Conservation (phyloP, 257 asterid genomes). For the Fraxinus cuspidata region DNA sequence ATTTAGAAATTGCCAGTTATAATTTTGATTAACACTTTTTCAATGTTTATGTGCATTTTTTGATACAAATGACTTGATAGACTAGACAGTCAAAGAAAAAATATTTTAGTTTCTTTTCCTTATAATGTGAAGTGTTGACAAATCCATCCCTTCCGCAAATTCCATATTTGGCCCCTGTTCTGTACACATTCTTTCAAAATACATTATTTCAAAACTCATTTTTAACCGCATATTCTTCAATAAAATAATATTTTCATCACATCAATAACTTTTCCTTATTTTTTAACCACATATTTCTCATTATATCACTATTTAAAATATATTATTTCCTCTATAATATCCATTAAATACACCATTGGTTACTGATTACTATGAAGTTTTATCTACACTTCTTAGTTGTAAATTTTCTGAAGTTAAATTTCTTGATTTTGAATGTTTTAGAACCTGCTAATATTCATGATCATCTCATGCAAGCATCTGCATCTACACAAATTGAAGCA, state of each 20-base stretch:
- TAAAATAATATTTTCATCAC: too few relatives aligned
- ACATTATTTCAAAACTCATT: too few relatives aligned
- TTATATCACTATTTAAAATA: too few relatives aligned
- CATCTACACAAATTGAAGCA: slow-evolving; percentile 16
- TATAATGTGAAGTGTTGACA: not conserved
- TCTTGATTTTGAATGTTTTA: not conserved
- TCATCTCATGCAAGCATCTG: not conserved
- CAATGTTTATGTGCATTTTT: not conserved
- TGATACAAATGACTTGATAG: not conserved
- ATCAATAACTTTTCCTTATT: too few relatives aligned
- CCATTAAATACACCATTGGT: too few relatives aligned
- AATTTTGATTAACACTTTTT: too few relatives aligned
- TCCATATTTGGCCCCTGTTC: too few relatives aligned
- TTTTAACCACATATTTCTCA: too few relatives aligned
- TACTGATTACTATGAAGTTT: not conserved
- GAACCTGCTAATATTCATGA: slow-evolving; percentile 8
- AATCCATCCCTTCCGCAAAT: not conserved
- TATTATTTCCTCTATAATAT: too few relatives aligned
- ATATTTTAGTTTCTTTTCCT: not conserved
- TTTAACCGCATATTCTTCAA: too few relatives aligned
- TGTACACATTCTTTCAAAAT: too few relatives aligned
- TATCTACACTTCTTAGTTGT: not conserved
- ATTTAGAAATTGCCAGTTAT: too few relatives aligned
- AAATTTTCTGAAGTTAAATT: not conserved
- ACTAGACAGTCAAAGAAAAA: not conserved